A percentile compares a stretch with the other conserved stretches of the same genome.
Evolutionary conservation across 2,329 filamentous ascomycete species (phyloP).

Genomic region (Talaromyces atroroseus): DNA sequence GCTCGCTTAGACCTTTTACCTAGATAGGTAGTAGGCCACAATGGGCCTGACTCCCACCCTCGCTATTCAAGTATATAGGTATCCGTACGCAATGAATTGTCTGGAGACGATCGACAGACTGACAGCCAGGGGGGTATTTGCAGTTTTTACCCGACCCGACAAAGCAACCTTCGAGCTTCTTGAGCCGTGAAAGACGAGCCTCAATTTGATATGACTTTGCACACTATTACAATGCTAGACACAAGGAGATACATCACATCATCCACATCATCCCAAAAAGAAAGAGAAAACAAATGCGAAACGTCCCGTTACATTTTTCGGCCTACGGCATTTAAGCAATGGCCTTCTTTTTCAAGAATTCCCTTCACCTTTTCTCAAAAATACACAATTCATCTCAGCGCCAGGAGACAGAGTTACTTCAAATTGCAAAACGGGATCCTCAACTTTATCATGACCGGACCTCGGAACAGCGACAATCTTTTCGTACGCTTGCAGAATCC

Average conservation of each 20-base stretch:
- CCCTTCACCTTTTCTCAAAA: constrained; percentile 26
- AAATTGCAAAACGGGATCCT: constrained; percentile 32
- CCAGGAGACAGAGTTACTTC: constrained; percentile 37
- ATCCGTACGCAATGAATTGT: no score
- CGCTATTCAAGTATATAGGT: no score
- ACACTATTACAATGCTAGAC: not conserved
- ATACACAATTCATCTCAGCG: constrained; percentile 35
- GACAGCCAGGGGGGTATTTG: no score
- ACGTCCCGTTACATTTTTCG: not conserved
- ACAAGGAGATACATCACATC: not conserved
- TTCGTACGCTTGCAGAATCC: constrained; percentile 40
- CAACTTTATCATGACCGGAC: constrained; percentile 27
- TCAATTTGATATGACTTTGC: not conserved
- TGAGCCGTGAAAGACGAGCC: not conserved
- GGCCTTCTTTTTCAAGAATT: not conserved
- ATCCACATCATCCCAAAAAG: not conserved
- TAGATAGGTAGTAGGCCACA: no score
- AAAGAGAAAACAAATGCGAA: not conserved
- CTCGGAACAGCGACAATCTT: constrained; percentile 29
- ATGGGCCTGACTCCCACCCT: no score
- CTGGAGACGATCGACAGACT: no score
- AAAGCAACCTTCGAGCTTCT: no score
- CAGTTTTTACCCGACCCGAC: no score
- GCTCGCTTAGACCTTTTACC: no score
- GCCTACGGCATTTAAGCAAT: not conserved